These are phyloP conservation scores for Dianthus caryophyllus DNA, from an alignment of 148 eudicot genomes.

Conservation along the genomic window DNA sequence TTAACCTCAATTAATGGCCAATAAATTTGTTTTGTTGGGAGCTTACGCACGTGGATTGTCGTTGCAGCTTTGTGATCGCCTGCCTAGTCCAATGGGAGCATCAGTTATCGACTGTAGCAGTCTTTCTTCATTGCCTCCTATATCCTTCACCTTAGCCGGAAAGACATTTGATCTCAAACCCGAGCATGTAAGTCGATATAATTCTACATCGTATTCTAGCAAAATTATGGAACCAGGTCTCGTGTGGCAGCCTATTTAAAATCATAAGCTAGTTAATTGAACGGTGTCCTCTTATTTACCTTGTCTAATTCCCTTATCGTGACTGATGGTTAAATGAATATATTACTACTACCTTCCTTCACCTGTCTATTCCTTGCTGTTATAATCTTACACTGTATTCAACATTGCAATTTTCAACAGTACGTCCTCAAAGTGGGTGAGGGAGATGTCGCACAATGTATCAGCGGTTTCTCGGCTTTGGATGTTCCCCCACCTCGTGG, in stretches of 20 bases:
- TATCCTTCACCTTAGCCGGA: conserved; percentile 78
- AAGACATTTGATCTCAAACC: conserved; percentile 63
- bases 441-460: conserved; percentile 66
- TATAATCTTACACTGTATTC: too few species aligned
- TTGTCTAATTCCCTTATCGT: too few species aligned
- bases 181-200: conserved; percentile 52
- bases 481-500: conserved; percentile 92
- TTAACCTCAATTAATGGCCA: neutral
- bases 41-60: conserved; percentile 18
- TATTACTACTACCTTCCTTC: too few species aligned
- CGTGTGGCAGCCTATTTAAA: too few species aligned
- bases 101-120: conserved; percentile 69
- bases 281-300: neutral
- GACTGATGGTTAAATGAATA: too few species aligned
- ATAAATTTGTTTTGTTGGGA: neutral
- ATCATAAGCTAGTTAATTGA: too few species aligned
- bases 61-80: conserved; percentile 70
- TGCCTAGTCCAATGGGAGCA: conserved; percentile 91
- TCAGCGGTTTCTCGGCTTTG: conserved; percentile 80
- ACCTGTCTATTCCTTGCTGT: too few species aligned
- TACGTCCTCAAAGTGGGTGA: conserved; percentile 83
- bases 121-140: conserved; percentile 65
- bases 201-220: too few species aligned
- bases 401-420: conserved; percentile 27
- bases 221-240: too few species aligned